phyloP scores from a whole-genome alignment of 306 rosid genomes.

The Vachellia collinsii region DNA sequence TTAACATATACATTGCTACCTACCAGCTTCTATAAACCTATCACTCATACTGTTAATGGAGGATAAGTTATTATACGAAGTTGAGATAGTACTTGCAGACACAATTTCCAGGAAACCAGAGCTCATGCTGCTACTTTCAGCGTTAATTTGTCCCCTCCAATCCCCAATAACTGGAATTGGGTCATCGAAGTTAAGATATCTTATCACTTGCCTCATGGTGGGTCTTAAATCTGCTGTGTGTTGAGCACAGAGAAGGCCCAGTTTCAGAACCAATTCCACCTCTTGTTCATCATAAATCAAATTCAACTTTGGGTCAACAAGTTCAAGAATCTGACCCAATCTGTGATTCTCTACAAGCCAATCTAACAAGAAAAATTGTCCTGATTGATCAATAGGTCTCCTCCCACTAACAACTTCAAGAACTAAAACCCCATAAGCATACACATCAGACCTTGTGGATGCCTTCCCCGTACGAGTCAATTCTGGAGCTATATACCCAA shows the following conservation, averaged over 20 bases:
- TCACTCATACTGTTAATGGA: conserved; percentile 32
- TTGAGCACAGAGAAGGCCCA: conserved; percentile 65
- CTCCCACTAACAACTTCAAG: conserved; percentile 68
- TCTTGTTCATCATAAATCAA: conserved; percentile 47
- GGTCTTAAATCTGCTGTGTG: conserved; percentile 60
- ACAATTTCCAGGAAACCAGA: conserved; percentile 34
- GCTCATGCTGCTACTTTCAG: conserved; percentile 30
- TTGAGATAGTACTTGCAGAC: conserved; percentile 17
- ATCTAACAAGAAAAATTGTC: conserved; percentile 58
- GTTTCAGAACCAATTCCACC: conserved; percentile 57
- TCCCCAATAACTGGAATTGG: conserved; percentile 41
- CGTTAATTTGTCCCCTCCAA: conserved; percentile 36
- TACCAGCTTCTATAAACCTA: conserved; percentile 49
- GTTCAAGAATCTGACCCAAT: conserved; percentile 36
- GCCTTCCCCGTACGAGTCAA: conserved; percentile 64
- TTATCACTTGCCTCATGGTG: conserved; percentile 56
- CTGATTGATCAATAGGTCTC: conserved; percentile 52
- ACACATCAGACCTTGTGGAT: conserved; percentile 62
- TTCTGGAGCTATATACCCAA: conserved; percentile 79
- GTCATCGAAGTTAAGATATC: conserved; percentile 59
- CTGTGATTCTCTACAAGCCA: conserved; percentile 57
- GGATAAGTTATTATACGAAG: conserved; percentile 36
- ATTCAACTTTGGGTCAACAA: conserved; percentile 55
- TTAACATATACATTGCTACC: conserved; percentile 40
- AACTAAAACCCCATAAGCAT: conserved; percentile 67